Evolutionary conservation across 176 grass and related monocot species (phyloP).

Genomic region (Echinochloa phyllopogon): DNA sequence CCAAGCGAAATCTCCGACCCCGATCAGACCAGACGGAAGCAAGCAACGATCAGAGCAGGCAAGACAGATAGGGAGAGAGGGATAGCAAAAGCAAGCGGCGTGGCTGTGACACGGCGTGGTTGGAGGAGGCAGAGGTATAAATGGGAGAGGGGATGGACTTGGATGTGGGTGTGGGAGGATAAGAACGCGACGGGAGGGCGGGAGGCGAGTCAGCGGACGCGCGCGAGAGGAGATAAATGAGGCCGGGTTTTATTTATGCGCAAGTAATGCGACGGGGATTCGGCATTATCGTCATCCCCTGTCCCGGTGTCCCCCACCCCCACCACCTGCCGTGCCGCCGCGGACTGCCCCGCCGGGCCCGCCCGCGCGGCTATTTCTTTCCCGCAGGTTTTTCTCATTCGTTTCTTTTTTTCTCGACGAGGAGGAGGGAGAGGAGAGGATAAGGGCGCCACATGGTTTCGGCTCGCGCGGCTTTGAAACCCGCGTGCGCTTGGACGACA

Average conservation of each 20-base stretch:
- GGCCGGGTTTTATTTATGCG: constrained; percentile 12
- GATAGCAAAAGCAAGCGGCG: not conserved
- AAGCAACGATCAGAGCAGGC: not conserved
- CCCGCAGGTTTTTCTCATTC: not conserved
- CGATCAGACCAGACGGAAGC: constrained; percentile 1
- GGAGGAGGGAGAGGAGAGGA: constrained; percentile 20
- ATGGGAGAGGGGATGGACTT: not conserved
- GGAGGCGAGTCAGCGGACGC: constrained; percentile 1
- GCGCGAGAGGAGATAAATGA: constrained; percentile 40
- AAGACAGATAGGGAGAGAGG: not conserved
- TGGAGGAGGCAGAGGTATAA: constrained; percentile 12
- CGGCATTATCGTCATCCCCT: constrained; percentile 14
- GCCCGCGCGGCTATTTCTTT: not conserved
- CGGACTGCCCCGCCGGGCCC: not conserved
- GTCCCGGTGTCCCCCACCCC: too few relatives aligned
- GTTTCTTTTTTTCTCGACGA: not conserved
- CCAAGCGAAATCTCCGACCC: not conserved
- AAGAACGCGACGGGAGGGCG: constrained; percentile 34
- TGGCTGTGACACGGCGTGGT: not conserved
- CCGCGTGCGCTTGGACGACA: not conserved
- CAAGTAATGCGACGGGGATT: constrained; percentile 27
- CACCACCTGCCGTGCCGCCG: not conserved
- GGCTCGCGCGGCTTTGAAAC: not conserved
- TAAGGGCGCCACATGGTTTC: constrained; percentile 63
- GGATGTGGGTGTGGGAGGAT: constrained; percentile 27